Percentiles rank a stretch among this genome's conserved stretches.
These are phyloP conservation scores for Helotiales sp. DNA, from an alignment of 2,329 filamentous ascomycete species.

Conservation along the genomic window DNA sequence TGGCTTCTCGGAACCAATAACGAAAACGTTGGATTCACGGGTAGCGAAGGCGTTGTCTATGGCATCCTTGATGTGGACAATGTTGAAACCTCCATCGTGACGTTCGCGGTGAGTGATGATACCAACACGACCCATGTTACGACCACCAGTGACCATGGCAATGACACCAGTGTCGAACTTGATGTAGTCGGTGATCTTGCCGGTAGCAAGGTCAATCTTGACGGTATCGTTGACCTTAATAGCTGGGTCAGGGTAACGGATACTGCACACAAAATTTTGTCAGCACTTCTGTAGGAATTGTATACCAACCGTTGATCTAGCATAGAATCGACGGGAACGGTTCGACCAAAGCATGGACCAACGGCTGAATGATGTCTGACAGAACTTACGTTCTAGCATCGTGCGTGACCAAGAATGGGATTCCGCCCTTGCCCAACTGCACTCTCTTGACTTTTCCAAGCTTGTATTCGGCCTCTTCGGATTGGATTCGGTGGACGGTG, in stretches of 20 bases:
- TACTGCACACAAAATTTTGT: constrained; percentile 57
- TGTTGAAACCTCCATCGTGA: constrained; percentile 99
- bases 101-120: constrained; percentile 99
- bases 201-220: constrained; percentile 95
- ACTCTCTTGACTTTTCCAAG: constrained; percentile 99
- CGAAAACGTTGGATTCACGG: constrained; percentile 99
- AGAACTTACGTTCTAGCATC: constrained; percentile 99
- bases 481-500: constrained; percentile 99
- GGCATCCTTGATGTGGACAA: constrained; percentile 99
- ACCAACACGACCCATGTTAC: constrained; percentile 99
- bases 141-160: constrained; percentile 98
- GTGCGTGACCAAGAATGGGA: constrained; percentile 99
- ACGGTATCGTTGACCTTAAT: constrained; percentile 99
- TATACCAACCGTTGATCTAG: constrained; percentile 38
- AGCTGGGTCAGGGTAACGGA: constrained; percentile 96
- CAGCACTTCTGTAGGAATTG: constrained; percentile 32
- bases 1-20: constrained; percentile 98
- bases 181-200: constrained; percentile 98
- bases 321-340: constrained; percentile 32
- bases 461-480: constrained; percentile 99
- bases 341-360: constrained; percentile 97
- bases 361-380: constrained; percentile 99
- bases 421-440: constrained; percentile 98
- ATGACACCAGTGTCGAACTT: constrained; percentile 98
- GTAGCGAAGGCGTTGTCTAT: constrained; percentile 99